phyloP scores from a whole-genome alignment of 306 rosid genomes.

The Pyrus pyrifolia region DNA sequence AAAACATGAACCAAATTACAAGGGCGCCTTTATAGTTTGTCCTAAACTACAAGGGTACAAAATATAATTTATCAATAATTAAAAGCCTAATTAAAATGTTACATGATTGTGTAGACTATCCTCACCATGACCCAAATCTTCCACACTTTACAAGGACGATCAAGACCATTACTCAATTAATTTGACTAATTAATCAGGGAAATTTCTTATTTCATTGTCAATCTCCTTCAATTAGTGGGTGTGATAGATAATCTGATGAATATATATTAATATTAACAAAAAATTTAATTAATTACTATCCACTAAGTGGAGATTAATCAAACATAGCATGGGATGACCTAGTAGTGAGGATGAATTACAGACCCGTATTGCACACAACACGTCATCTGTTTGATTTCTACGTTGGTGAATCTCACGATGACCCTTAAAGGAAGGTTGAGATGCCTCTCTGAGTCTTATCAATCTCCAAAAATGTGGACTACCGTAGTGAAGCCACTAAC shows the following conservation, averaged over 20 bases:
- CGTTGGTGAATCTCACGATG: no score
- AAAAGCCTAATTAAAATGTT: not conserved
- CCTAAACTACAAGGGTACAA: not conserved
- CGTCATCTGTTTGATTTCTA: fast-evolving
- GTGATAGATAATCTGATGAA: not conserved
- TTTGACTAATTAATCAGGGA: not conserved
- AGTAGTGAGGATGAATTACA: no score
- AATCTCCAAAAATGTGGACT: fast-evolving
- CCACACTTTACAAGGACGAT: not conserved
- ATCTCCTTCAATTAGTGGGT: constrained; percentile 17
- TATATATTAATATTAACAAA: not conserved
- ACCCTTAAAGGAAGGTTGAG: no score
- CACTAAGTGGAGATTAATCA: no score
- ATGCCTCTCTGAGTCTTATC: no score
- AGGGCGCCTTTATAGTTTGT: not conserved
- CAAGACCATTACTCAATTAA: not conserved
- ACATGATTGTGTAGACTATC: not conserved
- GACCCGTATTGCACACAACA: no score
- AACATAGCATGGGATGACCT: no score
- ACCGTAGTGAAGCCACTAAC: fast-evolving
- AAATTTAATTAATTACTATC: no score
- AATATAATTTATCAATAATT: no score
- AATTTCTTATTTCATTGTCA: not conserved
- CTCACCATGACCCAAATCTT: not conserved
- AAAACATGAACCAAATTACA: not conserved